Evolutionary conservation across 2,329 filamentous ascomycete genomes (phyloP), one percentile per base, ranked within the genome.

Genomic region (Botryosphaeria agaves): DNA sequence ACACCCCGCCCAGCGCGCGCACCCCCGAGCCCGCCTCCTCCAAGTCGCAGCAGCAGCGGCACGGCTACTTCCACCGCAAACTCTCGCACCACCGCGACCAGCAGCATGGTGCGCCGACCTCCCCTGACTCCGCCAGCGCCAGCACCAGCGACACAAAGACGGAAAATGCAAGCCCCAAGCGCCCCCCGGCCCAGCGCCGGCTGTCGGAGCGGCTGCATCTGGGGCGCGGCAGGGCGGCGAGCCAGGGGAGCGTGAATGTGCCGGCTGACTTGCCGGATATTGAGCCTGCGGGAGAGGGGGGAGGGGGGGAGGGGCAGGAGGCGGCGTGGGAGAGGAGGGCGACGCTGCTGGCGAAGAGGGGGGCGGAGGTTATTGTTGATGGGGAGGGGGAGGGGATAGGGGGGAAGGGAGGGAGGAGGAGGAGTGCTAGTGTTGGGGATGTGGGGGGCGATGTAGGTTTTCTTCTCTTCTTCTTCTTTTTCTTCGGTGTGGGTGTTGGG

Each of bases 261-360:
- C 87, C 89, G 2, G 55, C 66, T 31, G 69, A 92, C 55, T 65
- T 95, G 31, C 85, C 85, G 14, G 75, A 76, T 37, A 82, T 93
- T 34, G 87, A 85, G 15, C 72, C 74, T 38, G 80, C 92, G 34
- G 57, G 64, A 29, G 49, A 56, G 40, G 50, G 41, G 18, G 50
- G 38, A 23, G 37, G 35, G 41, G 55, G 51, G 34, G 56, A 64
- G 38, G 64, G 66, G 16, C 57, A 61, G 30, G 79, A 91, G 60
- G 71, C 72, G 35, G 69, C 78, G 55, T 98, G 89, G 89, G 89
- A 95, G 64, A 76, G 80, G 59, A 68, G 87, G 36, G 89, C 89
- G 17, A 94, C 85, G n/a, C 70, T 91, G 35, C 61, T 95, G 39
- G 87, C 82, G 18, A 69, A 69, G 41, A 64, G 52, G 35, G 61